These are phyloP conservation scores for Gyromitra esculenta DNA, from an alignment of 2,329 filamentous ascomycete genomes.

Conservation along the genomic window DNA sequence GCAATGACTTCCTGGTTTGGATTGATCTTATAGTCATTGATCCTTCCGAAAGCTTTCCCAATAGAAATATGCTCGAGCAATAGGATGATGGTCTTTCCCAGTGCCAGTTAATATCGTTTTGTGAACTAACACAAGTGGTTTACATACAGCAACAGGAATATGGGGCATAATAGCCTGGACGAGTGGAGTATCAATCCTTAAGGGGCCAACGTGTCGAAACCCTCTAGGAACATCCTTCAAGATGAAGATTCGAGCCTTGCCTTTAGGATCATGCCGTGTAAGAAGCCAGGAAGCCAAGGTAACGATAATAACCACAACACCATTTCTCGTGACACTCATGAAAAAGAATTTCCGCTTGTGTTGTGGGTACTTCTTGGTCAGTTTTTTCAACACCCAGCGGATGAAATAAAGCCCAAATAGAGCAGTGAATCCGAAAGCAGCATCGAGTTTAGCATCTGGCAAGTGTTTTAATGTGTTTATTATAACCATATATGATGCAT, in stretches of 20 bases:
- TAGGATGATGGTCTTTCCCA: constrained; percentile 69
- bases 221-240: constrained; percentile 76
- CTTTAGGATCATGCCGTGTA: constrained; percentile 69
- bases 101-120: constrained; percentile 10
- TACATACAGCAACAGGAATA: constrained; percentile 72
- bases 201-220: constrained; percentile 76
- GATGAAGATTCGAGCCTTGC: constrained; percentile 69
- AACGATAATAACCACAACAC: constrained; percentile 82
- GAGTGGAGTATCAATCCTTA: constrained; percentile 69
- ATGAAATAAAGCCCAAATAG: constrained; percentile 75
- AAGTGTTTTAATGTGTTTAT: constrained; percentile 66
- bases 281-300: constrained; percentile 78
- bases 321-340: constrained; percentile 78
- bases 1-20: constrained; percentile 82
- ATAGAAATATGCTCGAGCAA: constrained; percentile 85
- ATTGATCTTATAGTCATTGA: constrained; percentile 83
- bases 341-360: constrained; percentile 80
- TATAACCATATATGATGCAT: constrained; percentile 64
- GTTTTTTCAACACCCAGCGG: constrained; percentile 69
- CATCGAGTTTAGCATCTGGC: constrained; percentile 69
- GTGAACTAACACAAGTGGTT: background rate
- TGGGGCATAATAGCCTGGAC: constrained; percentile 72
- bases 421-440: constrained; percentile 77
- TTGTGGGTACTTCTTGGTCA: constrained; percentile 73
- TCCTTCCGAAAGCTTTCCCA: constrained; percentile 80